Conservation (phyloP, 257 asterid species). For the Gynochthodes officinalis region DNA sequence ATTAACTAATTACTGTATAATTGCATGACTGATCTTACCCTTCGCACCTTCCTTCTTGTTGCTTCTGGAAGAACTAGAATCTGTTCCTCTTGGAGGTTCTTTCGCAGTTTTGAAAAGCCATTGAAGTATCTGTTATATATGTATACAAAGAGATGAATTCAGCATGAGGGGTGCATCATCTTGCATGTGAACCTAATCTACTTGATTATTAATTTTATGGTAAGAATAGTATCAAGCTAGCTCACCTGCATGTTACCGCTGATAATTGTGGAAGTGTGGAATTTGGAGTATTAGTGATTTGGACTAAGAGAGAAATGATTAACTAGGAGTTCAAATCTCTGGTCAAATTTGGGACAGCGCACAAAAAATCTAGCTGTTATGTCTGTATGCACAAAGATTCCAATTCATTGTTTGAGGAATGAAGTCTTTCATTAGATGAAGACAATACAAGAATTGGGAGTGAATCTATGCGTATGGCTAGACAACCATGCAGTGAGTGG, state of each 20-base stretch:
- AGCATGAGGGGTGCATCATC: slow-evolving; percentile 20
- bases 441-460: slow-evolving; percentile 15
- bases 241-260: slow-evolving; percentile 69
- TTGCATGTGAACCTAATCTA: slow-evolving; percentile 38
- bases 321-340: slow-evolving; percentile 26
- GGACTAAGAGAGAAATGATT: slow-evolving; percentile 18
- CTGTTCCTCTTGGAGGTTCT: slow-evolving; percentile 33
- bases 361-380: slow-evolving; percentile 47
- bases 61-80: slow-evolving; percentile 11
- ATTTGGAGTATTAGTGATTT: not conserved
- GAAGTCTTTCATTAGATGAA: slow-evolving; percentile 17
- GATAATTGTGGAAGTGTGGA: slow-evolving; percentile 16
- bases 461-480: slow-evolving; percentile 31
- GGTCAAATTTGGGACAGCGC: slow-evolving; percentile 52
- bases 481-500: slow-evolving; percentile 48
- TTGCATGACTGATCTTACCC: too few species aligned
- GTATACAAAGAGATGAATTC: not conserved
- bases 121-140: slow-evolving; percentile 42
- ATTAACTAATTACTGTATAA: too few species aligned
- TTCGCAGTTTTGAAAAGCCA: slow-evolving; percentile 45
- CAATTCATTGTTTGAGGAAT: not conserved
- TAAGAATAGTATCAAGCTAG: slow-evolving; percentile 26
- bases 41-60: slow-evolving; percentile 22
- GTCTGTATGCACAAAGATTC: slow-evolving; percentile 44
- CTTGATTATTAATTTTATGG: slow-evolving; percentile 23